These are phyloP conservation scores for Erythrobasidium hasegawianum DNA, from an alignment of 1,284 basidiomycete species.

Conservation along the genomic window DNA sequence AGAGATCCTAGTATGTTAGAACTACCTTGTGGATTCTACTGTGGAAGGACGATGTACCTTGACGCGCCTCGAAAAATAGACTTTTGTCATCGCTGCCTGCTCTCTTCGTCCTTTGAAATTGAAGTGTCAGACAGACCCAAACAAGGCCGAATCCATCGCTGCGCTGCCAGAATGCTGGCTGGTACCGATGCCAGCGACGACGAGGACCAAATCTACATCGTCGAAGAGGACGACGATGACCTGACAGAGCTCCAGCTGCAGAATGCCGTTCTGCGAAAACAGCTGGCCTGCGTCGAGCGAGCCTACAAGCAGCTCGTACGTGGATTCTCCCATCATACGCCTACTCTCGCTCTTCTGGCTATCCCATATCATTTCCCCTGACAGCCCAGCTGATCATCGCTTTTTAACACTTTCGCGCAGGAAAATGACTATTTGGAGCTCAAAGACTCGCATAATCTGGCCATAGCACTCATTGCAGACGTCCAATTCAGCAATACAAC, in stretches of 20 bases:
- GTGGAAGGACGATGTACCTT: too few relatives aligned
- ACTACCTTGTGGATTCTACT: too few relatives aligned
- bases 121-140: too few relatives aligned
- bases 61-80: too few relatives aligned
- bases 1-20: too few relatives aligned
- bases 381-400: background rate
- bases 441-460: conserved; percentile 10
- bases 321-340: background rate
- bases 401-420: background rate
- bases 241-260: conserved; percentile 25
- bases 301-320: conserved; percentile 25
- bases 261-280: conserved; percentile 12
- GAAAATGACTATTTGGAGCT: conserved; percentile 26
- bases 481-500: conserved; percentile 5
- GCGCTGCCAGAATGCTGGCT: too few relatives aligned
- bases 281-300: conserved; percentile 15
- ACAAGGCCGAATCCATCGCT: too few relatives aligned
- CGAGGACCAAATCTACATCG: conserved; percentile 27
- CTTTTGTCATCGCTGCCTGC: too few relatives aligned
- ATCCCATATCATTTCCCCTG: background rate
- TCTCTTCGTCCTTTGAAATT: too few relatives aligned
- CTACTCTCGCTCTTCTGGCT: background rate
- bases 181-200: conserved; percentile 4
- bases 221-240: conserved; percentile 19
- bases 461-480: conserved; percentile 16